Percentiles rank a stretch among this genome's conserved stretches.
Conservation (phyloP, 73 alveolate species). For the Effrenium voratum region DNA sequence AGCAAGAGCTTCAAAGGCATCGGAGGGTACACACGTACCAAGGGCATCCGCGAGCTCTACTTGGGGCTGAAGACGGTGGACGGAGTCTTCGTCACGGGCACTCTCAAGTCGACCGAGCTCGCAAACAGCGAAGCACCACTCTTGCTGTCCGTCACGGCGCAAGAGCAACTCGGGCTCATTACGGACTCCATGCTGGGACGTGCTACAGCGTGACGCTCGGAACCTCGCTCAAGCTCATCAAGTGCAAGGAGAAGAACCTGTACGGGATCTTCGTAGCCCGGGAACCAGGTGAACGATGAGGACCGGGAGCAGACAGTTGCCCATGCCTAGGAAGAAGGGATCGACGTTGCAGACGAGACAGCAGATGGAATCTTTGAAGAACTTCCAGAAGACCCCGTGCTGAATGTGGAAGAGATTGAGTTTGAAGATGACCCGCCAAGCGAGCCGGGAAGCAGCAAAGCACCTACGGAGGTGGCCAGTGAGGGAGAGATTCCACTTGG, state of each 20-base stretch:
- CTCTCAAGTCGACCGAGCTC: not conserved
- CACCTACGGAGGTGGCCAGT: too few relatives aligned
- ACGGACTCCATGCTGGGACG: too few relatives aligned
- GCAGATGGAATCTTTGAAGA: not conserved
- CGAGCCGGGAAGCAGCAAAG: too few relatives aligned
- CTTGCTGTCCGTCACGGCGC: not conserved
- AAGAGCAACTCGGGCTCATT: not conserved
- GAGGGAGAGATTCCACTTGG: too few relatives aligned
- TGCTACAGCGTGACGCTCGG: too few relatives aligned
- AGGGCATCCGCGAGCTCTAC: not conserved
- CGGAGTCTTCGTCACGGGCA: not conserved
- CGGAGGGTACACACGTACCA: not conserved
- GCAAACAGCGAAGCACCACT: not conserved
- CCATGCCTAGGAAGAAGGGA: not conserved
- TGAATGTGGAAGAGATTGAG: too few relatives aligned
- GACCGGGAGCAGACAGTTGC: not conserved
- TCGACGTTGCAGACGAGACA: not conserved
- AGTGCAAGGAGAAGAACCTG: not conserved
- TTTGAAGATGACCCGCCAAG: not conserved
- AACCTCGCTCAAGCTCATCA: too few relatives aligned
- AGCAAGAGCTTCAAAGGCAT: not conserved
- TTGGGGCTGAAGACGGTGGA: not conserved
- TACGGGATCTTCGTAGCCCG: not conserved
- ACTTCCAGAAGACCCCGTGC: not conserved
- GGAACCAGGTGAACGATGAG: not conserved